Percentiles rank a stretch among this genome's conserved stretches.
These are phyloP conservation scores for Carnegiea gigantea DNA, from an alignment of 179 eudicot genomes.

Conservation along the genomic window DNA sequence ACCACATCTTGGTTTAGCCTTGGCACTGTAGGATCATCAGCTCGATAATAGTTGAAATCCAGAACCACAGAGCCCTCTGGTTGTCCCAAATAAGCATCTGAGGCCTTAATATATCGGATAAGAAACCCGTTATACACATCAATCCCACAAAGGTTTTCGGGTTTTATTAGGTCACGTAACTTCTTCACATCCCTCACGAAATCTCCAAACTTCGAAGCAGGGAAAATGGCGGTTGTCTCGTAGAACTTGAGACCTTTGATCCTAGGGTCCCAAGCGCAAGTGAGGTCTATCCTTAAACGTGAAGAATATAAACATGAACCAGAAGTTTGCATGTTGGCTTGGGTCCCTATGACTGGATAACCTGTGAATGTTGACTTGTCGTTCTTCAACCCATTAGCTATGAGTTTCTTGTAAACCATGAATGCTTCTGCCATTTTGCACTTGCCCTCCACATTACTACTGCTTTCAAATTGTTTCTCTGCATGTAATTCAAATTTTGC, in stretches of 20 bases:
- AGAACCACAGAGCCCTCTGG: conserved; percentile 55
- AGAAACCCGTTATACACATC: conserved; percentile 70
- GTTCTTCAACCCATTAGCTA: conserved; percentile 71
- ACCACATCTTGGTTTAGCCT: conserved; percentile 56
- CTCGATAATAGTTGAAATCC: conserved; percentile 66
- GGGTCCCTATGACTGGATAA: conserved; percentile 69
- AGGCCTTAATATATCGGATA: conserved; percentile 57
- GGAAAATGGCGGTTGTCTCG: conserved; percentile 68
- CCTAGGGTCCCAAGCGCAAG: conserved; percentile 81
- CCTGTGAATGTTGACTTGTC: conserved; percentile 55
- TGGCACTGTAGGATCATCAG: conserved; percentile 48
- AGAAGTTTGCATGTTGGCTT: conserved; percentile 71
- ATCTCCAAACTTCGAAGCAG: conserved; percentile 40
- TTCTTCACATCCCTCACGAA: conserved; percentile 60
- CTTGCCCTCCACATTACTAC: conserved; percentile 47
- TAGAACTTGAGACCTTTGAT: conserved; percentile 61
- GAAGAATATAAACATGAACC: conserved; percentile 73
- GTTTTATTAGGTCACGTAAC: conserved; percentile 43
- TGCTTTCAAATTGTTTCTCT: conserved; percentile 59
- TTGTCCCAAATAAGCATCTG: conserved; percentile 56
- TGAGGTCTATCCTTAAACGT: conserved; percentile 16
- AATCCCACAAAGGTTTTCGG: conserved; percentile 49
- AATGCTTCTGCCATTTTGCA: conserved; percentile 53
- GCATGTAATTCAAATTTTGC: conserved; percentile 7
- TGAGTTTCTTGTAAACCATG: conserved; percentile 45